phyloP scores from a whole-genome alignment of 2,329 filamentous ascomycete genomes.

The Stagonosporopsis chrysanthemi region DNA sequence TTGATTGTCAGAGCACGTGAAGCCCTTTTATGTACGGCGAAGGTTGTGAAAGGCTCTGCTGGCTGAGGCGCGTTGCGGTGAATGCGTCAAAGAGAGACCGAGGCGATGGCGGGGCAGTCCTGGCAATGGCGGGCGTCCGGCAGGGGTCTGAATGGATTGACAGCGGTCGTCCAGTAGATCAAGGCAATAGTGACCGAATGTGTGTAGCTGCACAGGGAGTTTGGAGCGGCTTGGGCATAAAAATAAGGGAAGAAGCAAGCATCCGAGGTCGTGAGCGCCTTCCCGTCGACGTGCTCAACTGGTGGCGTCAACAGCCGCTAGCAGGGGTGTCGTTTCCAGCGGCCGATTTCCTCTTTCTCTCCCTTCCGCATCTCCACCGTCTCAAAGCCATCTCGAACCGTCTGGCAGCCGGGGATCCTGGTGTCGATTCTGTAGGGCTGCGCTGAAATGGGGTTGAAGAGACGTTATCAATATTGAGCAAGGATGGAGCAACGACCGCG shows the following conservation, averaged over 20 bases:
- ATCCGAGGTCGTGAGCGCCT: slow-evolving; percentile 30
- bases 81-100: slow-evolving; percentile 20
- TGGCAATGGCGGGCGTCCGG: slow-evolving; percentile 12
- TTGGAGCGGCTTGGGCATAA: slow-evolving; percentile 14
- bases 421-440: slow-evolving; percentile 15
- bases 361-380: slow-evolving; percentile 23
- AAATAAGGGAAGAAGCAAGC: slow-evolving; percentile 35
- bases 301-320: slow-evolving; percentile 36
- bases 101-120: slow-evolving; percentile 29
- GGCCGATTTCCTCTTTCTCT: slow-evolving; percentile 29
- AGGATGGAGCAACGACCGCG: slow-evolving; percentile 2
- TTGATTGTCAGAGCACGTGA: slow-evolving; percentile 5
- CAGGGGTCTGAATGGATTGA: slow-evolving; percentile 13
- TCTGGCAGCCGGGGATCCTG: slow-evolving; percentile 11
- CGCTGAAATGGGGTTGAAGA: slow-evolving; percentile 11
- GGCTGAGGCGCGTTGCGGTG: slow-evolving; percentile 25
- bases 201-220: slow-evolving; percentile 25
- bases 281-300: slow-evolving; percentile 33
- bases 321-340: slow-evolving; percentile 25
- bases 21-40: not conserved
- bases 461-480: slow-evolving; percentile 4
- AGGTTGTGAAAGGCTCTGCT: slow-evolving; percentile 10
- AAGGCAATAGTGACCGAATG: slow-evolving; percentile 17
- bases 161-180: slow-evolving; percentile 5
- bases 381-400: slow-evolving; percentile 18